Evolutionary conservation across 2,329 filamentous ascomycete species (phyloP).

Genomic region (Botrytis fabae): DNA sequence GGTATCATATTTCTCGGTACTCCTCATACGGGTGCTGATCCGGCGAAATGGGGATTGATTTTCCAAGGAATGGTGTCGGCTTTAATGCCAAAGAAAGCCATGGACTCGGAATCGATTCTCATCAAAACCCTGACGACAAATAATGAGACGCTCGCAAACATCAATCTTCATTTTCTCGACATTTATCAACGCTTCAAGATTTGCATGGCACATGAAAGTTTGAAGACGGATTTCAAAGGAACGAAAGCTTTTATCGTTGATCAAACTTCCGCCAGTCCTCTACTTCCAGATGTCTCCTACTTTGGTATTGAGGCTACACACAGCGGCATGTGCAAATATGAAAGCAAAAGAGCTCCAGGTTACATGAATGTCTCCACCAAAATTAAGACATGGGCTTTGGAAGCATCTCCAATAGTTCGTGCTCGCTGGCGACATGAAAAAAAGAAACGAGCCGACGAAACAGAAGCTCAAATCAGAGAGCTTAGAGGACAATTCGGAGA

Average conservation of each 20-base stretch:
- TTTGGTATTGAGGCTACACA: conserved; percentile 76
- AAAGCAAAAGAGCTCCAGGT: conserved; percentile 62
- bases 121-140: conserved; percentile 70
- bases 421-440: conserved; percentile 35
- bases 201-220: conserved; percentile 75
- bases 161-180: conserved; percentile 71
- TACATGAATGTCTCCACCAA: conserved; percentile 45
- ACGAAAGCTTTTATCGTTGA: conserved; percentile 67
- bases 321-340: conserved; percentile 71
- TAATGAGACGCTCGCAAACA: conserved; percentile 72
- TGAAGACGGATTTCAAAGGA: conserved; percentile 67
- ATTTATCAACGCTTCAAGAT: conserved; percentile 70
- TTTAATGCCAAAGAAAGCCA: conserved; percentile 63
- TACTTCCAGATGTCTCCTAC: conserved; percentile 67
- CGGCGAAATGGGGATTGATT: conserved; percentile 66
- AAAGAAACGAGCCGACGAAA: conserved; percentile 30
- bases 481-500: conserved; percentile 29
- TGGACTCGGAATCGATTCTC: conserved; percentile 67
- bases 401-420: conserved; percentile 31
- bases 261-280: conserved; percentile 66
- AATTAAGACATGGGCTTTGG: conserved; percentile 37
- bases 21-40: conserved; percentile 68
- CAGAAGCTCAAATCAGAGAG: conserved; percentile 34
- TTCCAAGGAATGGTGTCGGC: conserved; percentile 67
- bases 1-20: conserved; percentile 77